phyloP scores from a whole-genome alignment of 257 asterid genomes.

The Voacanga thouarsii region DNA sequence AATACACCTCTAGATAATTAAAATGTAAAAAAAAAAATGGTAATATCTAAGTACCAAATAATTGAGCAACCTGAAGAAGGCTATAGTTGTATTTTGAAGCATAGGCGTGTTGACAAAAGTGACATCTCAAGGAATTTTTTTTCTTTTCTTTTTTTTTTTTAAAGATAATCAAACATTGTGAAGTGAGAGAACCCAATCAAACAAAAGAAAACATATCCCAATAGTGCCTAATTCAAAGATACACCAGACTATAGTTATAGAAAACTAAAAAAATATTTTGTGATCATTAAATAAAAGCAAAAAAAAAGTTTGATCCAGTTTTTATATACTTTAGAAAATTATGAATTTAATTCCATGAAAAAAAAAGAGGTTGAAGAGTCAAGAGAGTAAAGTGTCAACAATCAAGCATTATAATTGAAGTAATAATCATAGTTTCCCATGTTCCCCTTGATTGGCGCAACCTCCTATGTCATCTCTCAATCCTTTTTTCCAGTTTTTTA shows the following conservation, averaged over 20 bases:
- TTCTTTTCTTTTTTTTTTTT: not conserved
- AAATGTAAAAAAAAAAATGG: no score
- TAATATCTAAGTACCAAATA: not conserved
- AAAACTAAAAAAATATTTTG: not conserved
- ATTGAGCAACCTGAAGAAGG: conserved; percentile 1
- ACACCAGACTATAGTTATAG: not conserved
- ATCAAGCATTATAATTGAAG: not conserved
- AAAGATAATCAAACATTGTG: not conserved
- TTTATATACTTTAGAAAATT: no score
- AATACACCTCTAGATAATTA: no score
- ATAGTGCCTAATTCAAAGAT: not conserved
- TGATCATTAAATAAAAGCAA: no score
- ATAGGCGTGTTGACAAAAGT: conserved; percentile 20
- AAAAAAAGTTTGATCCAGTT: no score
- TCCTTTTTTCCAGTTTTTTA: no score
- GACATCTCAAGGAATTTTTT: not conserved
- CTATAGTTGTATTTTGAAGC: conserved; percentile 11
- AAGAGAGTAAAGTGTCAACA: not conserved
- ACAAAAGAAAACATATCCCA: not conserved
- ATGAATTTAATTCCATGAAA: no score
- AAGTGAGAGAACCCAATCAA: not conserved
- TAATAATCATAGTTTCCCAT: not conserved
- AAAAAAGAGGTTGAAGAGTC: not conserved
- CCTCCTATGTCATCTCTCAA: not conserved
- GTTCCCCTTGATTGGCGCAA: conserved; percentile 42